Evolutionary conservation across 2,329 filamentous ascomycete genomes (phyloP).

Genomic region (Diaporthe longicolla): DNA sequence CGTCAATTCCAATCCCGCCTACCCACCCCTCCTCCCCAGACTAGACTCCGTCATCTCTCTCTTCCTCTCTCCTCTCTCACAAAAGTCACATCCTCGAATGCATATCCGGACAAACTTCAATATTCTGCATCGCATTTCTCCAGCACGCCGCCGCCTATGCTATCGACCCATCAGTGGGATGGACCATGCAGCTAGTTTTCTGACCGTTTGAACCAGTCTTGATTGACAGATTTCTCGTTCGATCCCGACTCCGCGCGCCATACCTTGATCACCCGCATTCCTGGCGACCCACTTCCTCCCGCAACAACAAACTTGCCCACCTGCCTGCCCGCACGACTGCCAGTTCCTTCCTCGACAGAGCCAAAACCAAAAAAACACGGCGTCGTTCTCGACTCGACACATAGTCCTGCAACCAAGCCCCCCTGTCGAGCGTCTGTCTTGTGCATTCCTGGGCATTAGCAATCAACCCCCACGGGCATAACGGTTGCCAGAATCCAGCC

Average conservation of each 20-base stretch:
- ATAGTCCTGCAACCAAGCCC: constrained; percentile 5
- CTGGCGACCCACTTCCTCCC: constrained; percentile 30
- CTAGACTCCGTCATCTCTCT: constrained; percentile 37
- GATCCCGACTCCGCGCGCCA: constrained; percentile 28
- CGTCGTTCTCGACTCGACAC: constrained; percentile 3
- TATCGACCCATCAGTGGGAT: constrained; percentile 14
- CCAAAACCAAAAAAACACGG: constrained; percentile 33
- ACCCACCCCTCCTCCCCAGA: constrained; percentile 37
- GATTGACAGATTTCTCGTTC: constrained; percentile 36
- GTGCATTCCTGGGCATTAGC: constrained; percentile 22
- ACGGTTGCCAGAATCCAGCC: constrained; percentile 27
- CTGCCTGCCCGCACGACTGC: constrained; percentile 29
- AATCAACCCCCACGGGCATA: constrained; percentile 27
- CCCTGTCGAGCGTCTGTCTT: not conserved
- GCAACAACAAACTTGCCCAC: constrained; percentile 32
- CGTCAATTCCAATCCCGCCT: constrained; percentile 41
- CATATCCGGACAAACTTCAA: constrained; percentile 36
- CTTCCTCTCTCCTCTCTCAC: constrained; percentile 37
- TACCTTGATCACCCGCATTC: constrained; percentile 38
- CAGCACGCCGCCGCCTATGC: constrained; percentile 20
- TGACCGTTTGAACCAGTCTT: constrained; percentile 36
- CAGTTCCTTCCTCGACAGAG: constrained; percentile 27
- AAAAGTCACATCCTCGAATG: constrained; percentile 13
- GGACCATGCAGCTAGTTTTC: constrained; percentile 30
- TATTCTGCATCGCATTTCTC: constrained; percentile 39